Percentiles rank a stretch among this genome's conserved stretches.
These are phyloP conservation scores for Ottelia alismoides DNA, from an alignment of 106 monocot species.

Conservation along the genomic window DNA sequence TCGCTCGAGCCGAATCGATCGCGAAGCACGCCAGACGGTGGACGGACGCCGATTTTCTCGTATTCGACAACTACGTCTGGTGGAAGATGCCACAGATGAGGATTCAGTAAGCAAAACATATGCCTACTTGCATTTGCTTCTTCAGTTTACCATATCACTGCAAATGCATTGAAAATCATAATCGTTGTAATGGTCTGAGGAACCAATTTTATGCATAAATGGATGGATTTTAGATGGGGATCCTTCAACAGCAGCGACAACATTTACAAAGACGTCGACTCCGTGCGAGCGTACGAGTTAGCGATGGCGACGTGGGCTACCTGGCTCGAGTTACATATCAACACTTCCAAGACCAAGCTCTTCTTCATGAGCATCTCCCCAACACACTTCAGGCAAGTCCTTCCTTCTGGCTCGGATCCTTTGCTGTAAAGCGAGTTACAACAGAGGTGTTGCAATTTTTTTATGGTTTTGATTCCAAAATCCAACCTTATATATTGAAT, in stretches of 20 bases:
- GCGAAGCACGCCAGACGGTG: conserved; percentile 61
- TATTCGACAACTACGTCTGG: conserved; percentile 80
- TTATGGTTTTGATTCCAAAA: too few species aligned
- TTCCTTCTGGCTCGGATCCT: too few species aligned
- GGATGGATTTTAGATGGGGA: neutral
- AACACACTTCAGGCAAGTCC: conserved; percentile 34
- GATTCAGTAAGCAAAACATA: neutral
- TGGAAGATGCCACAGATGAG: conserved; percentile 34
- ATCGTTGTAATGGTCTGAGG: neutral
- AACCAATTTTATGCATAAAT: neutral
- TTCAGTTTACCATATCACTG: too few species aligned
- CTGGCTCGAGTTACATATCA: conserved; percentile 56
- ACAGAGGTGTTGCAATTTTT: too few species aligned
- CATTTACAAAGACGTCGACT: neutral
- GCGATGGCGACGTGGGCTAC: conserved; percentile 59
- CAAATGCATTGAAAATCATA: neutral
- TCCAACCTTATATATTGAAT: too few species aligned
- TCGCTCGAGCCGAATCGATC: conserved; percentile 45
- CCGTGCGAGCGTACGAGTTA: conserved; percentile 25
- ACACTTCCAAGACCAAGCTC: conserved; percentile 26
- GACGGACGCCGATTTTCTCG: conserved; percentile 51
- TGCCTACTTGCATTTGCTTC: too few species aligned
- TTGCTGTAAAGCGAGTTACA: too few species aligned
- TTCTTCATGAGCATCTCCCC: conserved; percentile 83
- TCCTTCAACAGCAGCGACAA: neutral